Conservation (phyloP, 2,329 filamentous ascomycete species). For the Fusarium nelsonii region DNA sequence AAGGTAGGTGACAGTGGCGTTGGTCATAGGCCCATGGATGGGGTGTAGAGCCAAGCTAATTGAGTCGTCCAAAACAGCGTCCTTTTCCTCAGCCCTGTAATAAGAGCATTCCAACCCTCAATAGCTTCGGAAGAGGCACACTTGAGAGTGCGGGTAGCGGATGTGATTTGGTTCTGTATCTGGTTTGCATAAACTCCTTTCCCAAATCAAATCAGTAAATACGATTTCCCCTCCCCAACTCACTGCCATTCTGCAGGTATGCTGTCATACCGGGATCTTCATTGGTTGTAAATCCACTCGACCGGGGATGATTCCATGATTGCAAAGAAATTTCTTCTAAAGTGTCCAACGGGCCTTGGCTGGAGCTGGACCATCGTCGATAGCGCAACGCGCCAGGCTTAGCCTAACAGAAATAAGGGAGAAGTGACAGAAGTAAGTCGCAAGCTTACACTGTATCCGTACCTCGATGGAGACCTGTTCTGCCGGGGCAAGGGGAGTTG, state of each 20-base stretch:
- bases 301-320: conserved; percentile 25
- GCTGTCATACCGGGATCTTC: conserved; percentile 12
- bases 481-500: conserved; percentile 40
- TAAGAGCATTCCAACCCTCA: conserved; percentile 36
- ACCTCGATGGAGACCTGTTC: conserved; percentile 31
- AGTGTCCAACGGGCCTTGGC: conserved; percentile 15
- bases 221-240: conserved; percentile 14
- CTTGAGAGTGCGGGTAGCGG: conserved; percentile 16
- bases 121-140: conserved; percentile 22
- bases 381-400: conserved; percentile 21
- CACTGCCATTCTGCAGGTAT: background rate
- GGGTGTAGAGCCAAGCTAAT: conserved; percentile 37
- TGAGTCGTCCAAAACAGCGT: conserved; percentile 43
- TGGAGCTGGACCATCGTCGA: conserved; percentile 24
- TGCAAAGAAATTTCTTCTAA: conserved; percentile 22
- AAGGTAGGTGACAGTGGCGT: conserved; percentile 48
- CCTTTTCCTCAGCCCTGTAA: conserved; percentile 41
- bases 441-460: conserved; percentile 25
- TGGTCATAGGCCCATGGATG: conserved; percentile 32
- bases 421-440: conserved; percentile 32
- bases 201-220: conserved; percentile 16
- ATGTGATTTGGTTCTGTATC: conserved; percentile 18
- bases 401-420: conserved; percentile 31
- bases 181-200: conserved; percentile 33
- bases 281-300: conserved; percentile 15